phyloP scores from a whole-genome alignment of 2,329 filamentous ascomycete species.

The Atkinsonella hypoxylon region DNA sequence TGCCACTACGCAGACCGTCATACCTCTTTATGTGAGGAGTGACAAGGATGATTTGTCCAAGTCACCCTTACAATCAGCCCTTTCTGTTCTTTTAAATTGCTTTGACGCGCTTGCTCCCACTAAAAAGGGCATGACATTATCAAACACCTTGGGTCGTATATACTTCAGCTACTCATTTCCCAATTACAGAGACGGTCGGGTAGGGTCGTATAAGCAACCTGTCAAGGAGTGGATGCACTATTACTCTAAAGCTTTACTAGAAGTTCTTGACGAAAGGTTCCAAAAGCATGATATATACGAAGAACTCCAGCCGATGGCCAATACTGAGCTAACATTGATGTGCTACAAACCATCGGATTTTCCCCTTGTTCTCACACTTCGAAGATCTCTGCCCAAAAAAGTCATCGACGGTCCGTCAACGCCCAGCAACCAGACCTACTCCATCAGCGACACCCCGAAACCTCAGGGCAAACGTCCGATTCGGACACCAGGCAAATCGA shows the following conservation, averaged over 20 bases:
- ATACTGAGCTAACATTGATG: slow-evolving; percentile 15
- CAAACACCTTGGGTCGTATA: slow-evolving; percentile 16
- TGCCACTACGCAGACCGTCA: neutral
- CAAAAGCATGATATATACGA: slow-evolving; percentile 17
- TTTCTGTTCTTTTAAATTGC: slow-evolving; percentile 15
- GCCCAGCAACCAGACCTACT: slow-evolving; percentile 10
- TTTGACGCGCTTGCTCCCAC: slow-evolving; percentile 8
- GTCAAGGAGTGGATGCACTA: slow-evolving; percentile 31
- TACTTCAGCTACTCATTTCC: slow-evolving; percentile 23
- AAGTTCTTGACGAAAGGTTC: slow-evolving; percentile 24
- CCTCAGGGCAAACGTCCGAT: slow-evolving; percentile 18
- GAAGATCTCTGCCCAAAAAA: slow-evolving; percentile 10
- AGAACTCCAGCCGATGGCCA: slow-evolving; percentile 22
- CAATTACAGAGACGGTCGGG: slow-evolving; percentile 12
- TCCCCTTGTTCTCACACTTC: slow-evolving; percentile 15
- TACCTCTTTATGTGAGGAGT: slow-evolving; percentile 1
- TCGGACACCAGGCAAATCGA: slow-evolving; percentile 9
- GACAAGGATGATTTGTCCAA: neutral
- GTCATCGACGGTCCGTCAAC: neutral
- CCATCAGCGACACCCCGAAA: slow-evolving; percentile 13
- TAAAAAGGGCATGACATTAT: slow-evolving; percentile 14
- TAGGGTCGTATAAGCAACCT: slow-evolving; percentile 28
- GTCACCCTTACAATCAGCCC: slow-evolving; percentile 16
- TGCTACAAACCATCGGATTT: slow-evolving; percentile 18
- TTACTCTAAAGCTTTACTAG: slow-evolving; percentile 28